A percentile compares a stretch with the other conserved stretches of the same genome.
Conservation (phyloP, 306 rosid genomes). For the Cercis canadensis region DNA sequence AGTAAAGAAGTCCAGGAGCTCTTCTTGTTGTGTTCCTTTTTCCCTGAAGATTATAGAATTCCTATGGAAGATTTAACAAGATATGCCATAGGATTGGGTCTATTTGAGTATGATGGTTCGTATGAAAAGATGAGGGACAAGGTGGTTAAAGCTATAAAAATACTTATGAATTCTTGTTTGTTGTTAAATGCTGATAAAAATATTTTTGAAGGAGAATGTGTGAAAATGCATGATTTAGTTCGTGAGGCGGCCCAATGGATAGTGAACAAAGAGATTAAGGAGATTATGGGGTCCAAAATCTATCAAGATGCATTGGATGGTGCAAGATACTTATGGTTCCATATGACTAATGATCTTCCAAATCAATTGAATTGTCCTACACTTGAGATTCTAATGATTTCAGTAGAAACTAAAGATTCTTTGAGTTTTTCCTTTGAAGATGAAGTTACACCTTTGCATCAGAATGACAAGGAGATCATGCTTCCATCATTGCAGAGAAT, state of each 20-base stretch:
- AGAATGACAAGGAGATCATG: neutral
- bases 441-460: neutral
- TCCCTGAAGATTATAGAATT: slow-evolving; percentile 2
- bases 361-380: neutral
- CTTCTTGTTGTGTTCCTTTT: neutral
- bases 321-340: neutral
- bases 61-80: neutral
- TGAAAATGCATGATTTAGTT: slow-evolving; percentile 6
- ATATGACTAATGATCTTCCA: neutral
- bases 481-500: neutral
- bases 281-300: neutral
- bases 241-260: neutral
- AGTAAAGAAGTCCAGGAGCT: neutral
- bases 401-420: too few relatives aligned
- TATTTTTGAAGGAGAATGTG: rapidly evolving
- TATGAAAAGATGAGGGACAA: too few relatives aligned
- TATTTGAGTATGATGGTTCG: neutral
- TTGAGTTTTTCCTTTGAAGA: too few relatives aligned
- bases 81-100: neutral
- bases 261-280: neutral
- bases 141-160: neutral
- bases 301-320: too few relatives aligned
- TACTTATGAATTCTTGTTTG: neutral
- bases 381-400: neutral
- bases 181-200: neutral